These are phyloP conservation scores for Colletotrichum trifolii DNA, from an alignment of 2,329 filamentous ascomycete genomes.

Conservation along the genomic window DNA sequence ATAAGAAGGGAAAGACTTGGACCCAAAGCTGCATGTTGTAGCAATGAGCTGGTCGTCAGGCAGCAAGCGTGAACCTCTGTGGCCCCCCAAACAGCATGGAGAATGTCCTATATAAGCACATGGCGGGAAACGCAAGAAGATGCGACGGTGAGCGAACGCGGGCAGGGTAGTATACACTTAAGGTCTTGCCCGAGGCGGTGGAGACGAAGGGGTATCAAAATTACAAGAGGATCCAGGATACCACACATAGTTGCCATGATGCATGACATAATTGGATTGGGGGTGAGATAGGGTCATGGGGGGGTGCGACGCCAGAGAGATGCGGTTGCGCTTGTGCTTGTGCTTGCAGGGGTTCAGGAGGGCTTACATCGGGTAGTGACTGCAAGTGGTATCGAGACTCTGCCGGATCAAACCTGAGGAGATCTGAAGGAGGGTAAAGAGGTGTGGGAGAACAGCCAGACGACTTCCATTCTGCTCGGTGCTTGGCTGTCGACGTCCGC, in stretches of 20 bases:
- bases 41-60: slow-evolving; percentile 34
- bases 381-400: slow-evolving; percentile 33
- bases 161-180: slow-evolving; percentile 27
- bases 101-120: slow-evolving; percentile 36
- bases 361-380: slow-evolving; percentile 1
- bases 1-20: slow-evolving; percentile 31
- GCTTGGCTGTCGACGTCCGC: too few species aligned
- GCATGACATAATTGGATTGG: slow-evolving; percentile 59
- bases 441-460: not conserved
- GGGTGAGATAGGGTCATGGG: slow-evolving; percentile 36
- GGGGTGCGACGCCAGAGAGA: slow-evolving; percentile 27
- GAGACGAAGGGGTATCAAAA: slow-evolving; percentile 43
- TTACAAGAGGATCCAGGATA: slow-evolving; percentile 50
- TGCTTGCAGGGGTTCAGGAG: slow-evolving; percentile 34
- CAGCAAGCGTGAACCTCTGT: slow-evolving; percentile 36
- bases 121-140: slow-evolving; percentile 22
- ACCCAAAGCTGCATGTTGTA: slow-evolving; percentile 34
- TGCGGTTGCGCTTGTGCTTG: slow-evolving; percentile 31
- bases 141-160: slow-evolving; percentile 34
- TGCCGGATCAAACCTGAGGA: slow-evolving; percentile 33
- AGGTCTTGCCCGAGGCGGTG: slow-evolving; percentile 34
- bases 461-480: not conserved
- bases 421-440: slow-evolving; percentile 3
- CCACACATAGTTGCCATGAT: slow-evolving; percentile 46
- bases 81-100: slow-evolving; percentile 24